These are phyloP conservation scores for Conticribra weissflogii DNA, from an alignment of 108 stramenopile genomes.

Conservation along the genomic window DNA sequence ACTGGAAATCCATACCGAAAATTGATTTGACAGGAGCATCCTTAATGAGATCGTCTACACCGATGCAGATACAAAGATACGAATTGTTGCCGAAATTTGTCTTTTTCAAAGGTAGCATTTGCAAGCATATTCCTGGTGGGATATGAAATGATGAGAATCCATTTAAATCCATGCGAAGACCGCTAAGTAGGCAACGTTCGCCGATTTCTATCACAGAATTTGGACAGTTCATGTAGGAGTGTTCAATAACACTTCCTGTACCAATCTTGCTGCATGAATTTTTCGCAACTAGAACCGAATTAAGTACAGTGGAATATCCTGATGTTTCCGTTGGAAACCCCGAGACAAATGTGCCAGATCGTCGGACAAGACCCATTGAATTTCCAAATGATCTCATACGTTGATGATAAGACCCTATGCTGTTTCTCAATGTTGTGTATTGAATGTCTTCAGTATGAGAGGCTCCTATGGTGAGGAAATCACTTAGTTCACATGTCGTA, in stretches of 20 bases:
- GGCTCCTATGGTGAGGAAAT: slow-evolving; percentile 54
- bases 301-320: slow-evolving; percentile 13
- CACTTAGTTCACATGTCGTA: slow-evolving; percentile 71
- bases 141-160: slow-evolving; percentile 11
- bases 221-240: slow-evolving; percentile 19
- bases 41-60: slow-evolving; percentile 72
- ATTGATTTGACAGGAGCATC: slow-evolving; percentile 24
- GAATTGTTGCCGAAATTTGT: not conserved
- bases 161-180: slow-evolving; percentile 37
- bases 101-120: slow-evolving; percentile 50
- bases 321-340: slow-evolving; percentile 1
- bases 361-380: slow-evolving; percentile 24
- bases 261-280: slow-evolving; percentile 16
- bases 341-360: slow-evolving; percentile 16
- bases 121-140: slow-evolving; percentile 56
- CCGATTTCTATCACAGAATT: slow-evolving; percentile 37
- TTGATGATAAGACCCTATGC: not conserved
- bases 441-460: not conserved
- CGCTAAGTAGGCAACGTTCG: slow-evolving; percentile 58
- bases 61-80: slow-evolving; percentile 64
- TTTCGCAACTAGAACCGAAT: slow-evolving; percentile 9
- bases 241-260: slow-evolving; percentile 32
- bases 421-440: not conserved
- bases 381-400: slow-evolving; percentile 11
- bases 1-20: slow-evolving; percentile 56